Conservation (phyloP, 1,284 basidiomycete genomes). For the Vanrija pseudolonga region DNA sequence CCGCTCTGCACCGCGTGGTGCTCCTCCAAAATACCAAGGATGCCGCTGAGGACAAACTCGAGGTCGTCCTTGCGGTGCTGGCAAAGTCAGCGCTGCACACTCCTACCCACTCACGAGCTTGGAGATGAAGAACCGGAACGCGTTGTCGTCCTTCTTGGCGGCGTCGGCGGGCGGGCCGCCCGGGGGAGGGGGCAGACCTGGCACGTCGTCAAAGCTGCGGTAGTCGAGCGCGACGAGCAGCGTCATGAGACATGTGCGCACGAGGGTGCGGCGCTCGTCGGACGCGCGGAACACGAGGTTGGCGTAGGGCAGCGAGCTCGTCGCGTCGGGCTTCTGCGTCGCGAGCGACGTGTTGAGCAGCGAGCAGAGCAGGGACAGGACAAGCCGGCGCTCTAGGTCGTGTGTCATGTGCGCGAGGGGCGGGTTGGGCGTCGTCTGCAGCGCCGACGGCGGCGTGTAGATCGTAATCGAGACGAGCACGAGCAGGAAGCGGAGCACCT, state of each 20-base stretch:
- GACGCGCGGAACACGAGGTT: constrained; percentile 81
- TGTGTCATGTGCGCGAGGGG: constrained; percentile 75
- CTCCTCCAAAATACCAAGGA: constrained; percentile 66
- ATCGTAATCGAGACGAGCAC: constrained; percentile 82
- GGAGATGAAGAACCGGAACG: constrained; percentile 82
- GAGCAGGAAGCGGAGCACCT: constrained; percentile 78
- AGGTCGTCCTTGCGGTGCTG: constrained; percentile 83
- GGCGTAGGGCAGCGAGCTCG: constrained; percentile 68
- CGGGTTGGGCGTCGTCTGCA: constrained; percentile 66
- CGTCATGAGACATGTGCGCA: constrained; percentile 68
- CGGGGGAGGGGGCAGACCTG: not conserved
- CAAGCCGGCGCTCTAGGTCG: constrained; percentile 69
- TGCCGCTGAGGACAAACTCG: constrained; percentile 70
- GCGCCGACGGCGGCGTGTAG: constrained; percentile 66
- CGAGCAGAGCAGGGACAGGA: constrained; percentile 83
- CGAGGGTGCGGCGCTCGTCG: constrained; percentile 65
- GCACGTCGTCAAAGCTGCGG: constrained; percentile 54
- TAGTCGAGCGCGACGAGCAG: constrained; percentile 76
- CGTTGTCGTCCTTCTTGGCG: constrained; percentile 61
- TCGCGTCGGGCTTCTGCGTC: constrained; percentile 53
- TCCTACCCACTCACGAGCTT: constrained; percentile 57
- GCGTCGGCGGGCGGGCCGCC: constrained; percentile 13
- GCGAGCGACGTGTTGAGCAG: constrained; percentile 81
- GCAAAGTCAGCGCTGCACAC: constrained; percentile 51
- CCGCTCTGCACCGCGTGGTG: constrained; percentile 69